Conservation (phyloP, 2,329 filamentous ascomycete genomes). For the Nothomitra cinnamomea region DNA sequence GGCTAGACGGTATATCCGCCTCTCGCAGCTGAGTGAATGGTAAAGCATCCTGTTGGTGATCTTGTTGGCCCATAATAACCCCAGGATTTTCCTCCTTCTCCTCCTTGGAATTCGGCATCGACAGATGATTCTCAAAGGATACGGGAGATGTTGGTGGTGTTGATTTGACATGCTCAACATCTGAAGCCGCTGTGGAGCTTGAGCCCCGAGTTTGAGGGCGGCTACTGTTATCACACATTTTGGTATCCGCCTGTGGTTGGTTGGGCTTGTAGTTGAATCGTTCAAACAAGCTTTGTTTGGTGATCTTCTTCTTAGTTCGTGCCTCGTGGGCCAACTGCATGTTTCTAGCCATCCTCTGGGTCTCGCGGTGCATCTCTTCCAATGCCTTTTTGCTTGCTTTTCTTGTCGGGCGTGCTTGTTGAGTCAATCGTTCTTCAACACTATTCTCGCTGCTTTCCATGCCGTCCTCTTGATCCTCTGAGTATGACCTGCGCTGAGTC, state of each 20-base stretch:
- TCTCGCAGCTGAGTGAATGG: not conserved
- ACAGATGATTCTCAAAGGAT: not conserved
- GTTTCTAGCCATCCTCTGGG: constrained; percentile 74
- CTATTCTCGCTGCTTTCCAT: constrained; percentile 16
- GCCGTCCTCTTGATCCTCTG: constrained; percentile 37
- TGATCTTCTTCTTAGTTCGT: constrained; percentile 80
- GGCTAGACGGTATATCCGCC: not conserved
- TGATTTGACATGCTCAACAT: constrained; percentile 28
- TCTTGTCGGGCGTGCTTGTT: constrained; percentile 50
- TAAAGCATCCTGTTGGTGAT: too few relatives aligned
- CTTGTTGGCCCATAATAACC: not conserved
- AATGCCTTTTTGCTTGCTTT: constrained; percentile 90
- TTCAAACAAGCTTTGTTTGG: constrained; percentile 66
- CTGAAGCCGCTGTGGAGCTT: constrained; percentile 30
- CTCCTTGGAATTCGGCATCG: not conserved
- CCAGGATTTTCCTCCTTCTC: not conserved
- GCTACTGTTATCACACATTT: constrained; percentile 20
- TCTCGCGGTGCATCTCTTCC: constrained; percentile 89
- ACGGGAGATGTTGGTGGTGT: constrained; percentile 56
- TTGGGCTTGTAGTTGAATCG: constrained; percentile 55
- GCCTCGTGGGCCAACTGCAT: constrained; percentile 85
- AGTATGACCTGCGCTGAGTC: constrained; percentile 31
- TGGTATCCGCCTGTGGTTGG: constrained; percentile 8
- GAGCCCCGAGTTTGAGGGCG: constrained; percentile 34
- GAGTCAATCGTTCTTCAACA: constrained; percentile 35